These are phyloP conservation scores for Umbelopsis ramanniana DNA, from an alignment of 192 early-diverging fungal species.

Conservation along the genomic window DNA sequence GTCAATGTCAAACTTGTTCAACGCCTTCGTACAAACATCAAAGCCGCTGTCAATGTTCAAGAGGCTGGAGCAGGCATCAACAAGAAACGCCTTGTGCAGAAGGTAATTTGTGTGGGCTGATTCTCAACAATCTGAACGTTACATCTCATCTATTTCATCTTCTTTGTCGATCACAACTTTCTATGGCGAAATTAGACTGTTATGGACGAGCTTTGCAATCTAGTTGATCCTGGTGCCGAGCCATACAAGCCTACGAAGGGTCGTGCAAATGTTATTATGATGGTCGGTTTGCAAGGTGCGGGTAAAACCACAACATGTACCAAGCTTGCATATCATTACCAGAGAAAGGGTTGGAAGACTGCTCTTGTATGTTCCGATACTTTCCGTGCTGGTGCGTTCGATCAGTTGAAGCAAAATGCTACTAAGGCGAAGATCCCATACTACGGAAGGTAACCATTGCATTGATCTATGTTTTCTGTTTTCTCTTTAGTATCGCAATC, in stretches of 20 bases:
- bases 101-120: conserved; percentile 39
- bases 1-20: conserved; percentile 90
- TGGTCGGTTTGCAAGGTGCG: conserved; percentile 95
- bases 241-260: conserved; percentile 88
- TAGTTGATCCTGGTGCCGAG: conserved; percentile 88
- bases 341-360: conserved; percentile 93
- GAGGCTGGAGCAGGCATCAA: conserved; percentile 81
- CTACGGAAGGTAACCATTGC: conserved; percentile 69
- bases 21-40: conserved; percentile 84
- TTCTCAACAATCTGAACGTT: not conserved
- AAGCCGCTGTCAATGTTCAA: conserved; percentile 79
- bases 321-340: conserved; percentile 90
- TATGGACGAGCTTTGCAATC: conserved; percentile 84
- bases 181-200: conserved; percentile 57
- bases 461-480: not conserved
- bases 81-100: conserved; percentile 87
- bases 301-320: conserved; percentile 98
- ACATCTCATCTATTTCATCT: not conserved
- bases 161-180: not conserved
- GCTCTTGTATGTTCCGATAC: conserved; percentile 95
- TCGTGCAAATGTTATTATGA: conserved; percentile 90
- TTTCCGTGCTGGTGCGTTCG: conserved; percentile 97
- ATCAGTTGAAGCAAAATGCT: conserved; percentile 98
- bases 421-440: conserved; percentile 97
- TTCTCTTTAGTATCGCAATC: not conserved